Base-by-base conservation (phyloP, 2,329 filamentous ascomycete species). In the Aspergillus jensenii region DNA sequence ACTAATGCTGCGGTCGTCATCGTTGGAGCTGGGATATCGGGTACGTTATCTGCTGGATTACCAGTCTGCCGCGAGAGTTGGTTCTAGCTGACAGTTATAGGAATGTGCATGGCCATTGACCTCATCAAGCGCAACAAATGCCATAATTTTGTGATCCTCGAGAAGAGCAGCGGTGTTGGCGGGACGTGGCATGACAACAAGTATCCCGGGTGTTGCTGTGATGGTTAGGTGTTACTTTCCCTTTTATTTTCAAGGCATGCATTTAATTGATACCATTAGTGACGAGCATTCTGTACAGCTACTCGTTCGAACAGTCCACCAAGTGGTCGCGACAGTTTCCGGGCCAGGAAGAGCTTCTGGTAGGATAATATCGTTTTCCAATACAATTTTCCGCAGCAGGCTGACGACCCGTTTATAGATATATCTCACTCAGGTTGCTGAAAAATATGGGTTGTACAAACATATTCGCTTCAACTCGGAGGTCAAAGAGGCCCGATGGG, bases 221-320 rank as follows among this genome's bases (percentile, higher is more conserved):
- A 83, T 65, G 72, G 78, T 78, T 64, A 45, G 65, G 12, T 19
- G 6, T 11, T 15, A n/a, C 7, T 15, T 19, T 40, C 21, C 46
- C 3, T 15, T 48, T 19, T 23, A 12, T 17, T 31, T 23, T 4
- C 23, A 2, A 12, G n/a, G 25, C 17, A 17, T 14, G 33, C 15
- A 15, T 14, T 33, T 39, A 17, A 40, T 17, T 33, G 2, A 31
- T 14, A 39, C 8, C 43, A 9, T 2, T 41, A 75, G 81, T 85
- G 8, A 81, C 77, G 76, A 81, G 78, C 31, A 74, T 79, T 50
- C 71, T 87, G 3, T 87, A 87, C 71, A 83, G 79, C 46, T 86
- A 81, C 68, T 85, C 82, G 4, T 87, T 87, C 63, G 84, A 82
- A 41, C 83, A 84, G 53, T 86, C 86, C 54, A 74, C 82, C 3